A percentile compares a stretch with the other conserved stretches of the same genome.
These are phyloP conservation scores for Xanthoconium separans DNA, from an alignment of 1,284 basidiomycete genomes.

Conservation along the genomic window DNA sequence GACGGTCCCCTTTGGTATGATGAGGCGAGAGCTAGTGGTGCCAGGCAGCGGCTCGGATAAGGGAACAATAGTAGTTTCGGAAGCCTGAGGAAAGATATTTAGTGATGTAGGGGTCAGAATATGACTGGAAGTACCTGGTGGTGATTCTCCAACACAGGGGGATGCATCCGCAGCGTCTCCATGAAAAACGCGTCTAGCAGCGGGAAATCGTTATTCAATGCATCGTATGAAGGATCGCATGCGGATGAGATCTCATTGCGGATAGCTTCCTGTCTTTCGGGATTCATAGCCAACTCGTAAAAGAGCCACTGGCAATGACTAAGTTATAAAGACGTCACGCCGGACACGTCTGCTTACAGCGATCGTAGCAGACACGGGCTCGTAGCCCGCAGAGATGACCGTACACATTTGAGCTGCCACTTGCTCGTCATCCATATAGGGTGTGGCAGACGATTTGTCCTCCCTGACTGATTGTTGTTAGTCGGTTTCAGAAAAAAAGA, in stretches of 20 bases:
- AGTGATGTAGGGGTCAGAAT: background rate
- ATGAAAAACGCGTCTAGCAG: constrained; percentile 55
- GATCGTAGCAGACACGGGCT: constrained; percentile 55
- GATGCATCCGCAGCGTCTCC: constrained; percentile 58
- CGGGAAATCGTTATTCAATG: constrained; percentile 46
- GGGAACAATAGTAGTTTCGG: constrained; percentile 47
- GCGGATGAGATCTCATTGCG: constrained; percentile 47
- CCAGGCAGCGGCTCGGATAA: constrained; percentile 49
- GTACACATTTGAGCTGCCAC: constrained; percentile 59
- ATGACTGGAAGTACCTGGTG: constrained; percentile 43
- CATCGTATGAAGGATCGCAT: constrained; percentile 49
- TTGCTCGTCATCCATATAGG: constrained; percentile 45
- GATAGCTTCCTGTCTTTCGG: constrained; percentile 45
- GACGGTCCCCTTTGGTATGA: constrained; percentile 56
- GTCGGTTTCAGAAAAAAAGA: background rate
- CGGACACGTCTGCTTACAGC: constrained; percentile 37
- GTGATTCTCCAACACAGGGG: constrained; percentile 58
- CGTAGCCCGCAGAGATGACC: constrained; percentile 62
- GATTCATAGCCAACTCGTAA: constrained; percentile 53
- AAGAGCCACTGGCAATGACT: constrained; percentile 47
- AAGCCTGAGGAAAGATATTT: constrained; percentile 36
- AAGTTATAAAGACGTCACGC: constrained; percentile 4
- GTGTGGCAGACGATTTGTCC: constrained; percentile 34
- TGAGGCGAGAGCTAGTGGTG: constrained; percentile 37
- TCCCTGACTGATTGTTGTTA: constrained; percentile 39